Conservation (phyloP, 805 yeast genomes). For the Scheffersomyces lignosus region DNA sequence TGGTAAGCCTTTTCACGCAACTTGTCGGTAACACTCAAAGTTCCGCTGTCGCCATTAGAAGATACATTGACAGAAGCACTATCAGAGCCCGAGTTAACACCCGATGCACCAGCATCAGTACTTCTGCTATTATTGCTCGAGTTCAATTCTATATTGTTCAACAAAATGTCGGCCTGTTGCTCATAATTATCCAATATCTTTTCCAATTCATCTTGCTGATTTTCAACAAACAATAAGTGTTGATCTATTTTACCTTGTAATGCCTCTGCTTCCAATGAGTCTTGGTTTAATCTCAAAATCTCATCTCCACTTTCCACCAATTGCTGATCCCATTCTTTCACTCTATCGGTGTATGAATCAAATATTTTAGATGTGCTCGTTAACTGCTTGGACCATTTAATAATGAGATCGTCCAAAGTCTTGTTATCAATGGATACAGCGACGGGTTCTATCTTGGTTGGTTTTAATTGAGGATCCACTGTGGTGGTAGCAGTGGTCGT, state of each 20-base stretch:
- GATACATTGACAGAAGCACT: conserved; percentile 28
- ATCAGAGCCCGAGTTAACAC: conserved; percentile 15
- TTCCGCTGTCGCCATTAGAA: conserved; percentile 24
- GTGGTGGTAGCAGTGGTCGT: conserved; percentile 22
- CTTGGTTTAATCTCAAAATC: conserved; percentile 72
- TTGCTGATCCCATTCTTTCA: conserved; percentile 83
- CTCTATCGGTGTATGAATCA: conserved; percentile 68
- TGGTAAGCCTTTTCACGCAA: conserved; percentile 87
- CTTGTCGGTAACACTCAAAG: conserved; percentile 65
- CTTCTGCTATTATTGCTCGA: conserved; percentile 20
- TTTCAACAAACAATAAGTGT: conserved; percentile 78
- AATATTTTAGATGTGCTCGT: conserved; percentile 72
- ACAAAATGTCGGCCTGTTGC: conserved; percentile 57
- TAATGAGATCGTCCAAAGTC: conserved; percentile 87
- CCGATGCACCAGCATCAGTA: conserved; percentile 16
- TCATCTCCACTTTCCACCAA: conserved; percentile 84
- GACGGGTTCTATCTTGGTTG: conserved; percentile 61
- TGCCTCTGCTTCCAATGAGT: conserved; percentile 79
- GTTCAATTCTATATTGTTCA: conserved; percentile 43
- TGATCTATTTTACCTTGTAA: conserved; percentile 86
- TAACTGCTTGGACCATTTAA: conserved; percentile 90
- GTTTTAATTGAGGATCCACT: conserved; percentile 34
- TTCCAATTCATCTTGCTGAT: conserved; percentile 91
- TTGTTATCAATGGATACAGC: conserved; percentile 83
- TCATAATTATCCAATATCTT: conserved; percentile 80